Conservation (phyloP, 2,329 filamentous ascomycete genomes). For the Calonectria leucothoes region DNA sequence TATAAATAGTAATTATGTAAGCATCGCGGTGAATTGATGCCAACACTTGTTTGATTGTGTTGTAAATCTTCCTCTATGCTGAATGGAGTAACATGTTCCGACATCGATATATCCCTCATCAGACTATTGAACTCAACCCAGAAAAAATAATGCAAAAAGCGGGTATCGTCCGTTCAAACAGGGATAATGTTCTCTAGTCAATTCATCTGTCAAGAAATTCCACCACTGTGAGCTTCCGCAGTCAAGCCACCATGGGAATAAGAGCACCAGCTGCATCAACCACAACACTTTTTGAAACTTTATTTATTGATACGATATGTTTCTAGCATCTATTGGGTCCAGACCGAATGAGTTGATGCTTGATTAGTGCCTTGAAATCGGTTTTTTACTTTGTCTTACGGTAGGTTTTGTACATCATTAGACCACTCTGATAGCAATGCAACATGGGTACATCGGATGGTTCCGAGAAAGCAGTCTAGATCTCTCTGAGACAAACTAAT, state of each 20-base stretch:
- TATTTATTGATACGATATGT: neutral
- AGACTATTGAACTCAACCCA: conserved; percentile 5
- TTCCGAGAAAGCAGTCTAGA: too few species aligned
- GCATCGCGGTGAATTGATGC: neutral
- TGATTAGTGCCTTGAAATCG: neutral
- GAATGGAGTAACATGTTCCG: neutral
- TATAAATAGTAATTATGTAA: neutral
- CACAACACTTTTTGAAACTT: neutral
- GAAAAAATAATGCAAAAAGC: neutral
- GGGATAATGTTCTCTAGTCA: neutral
- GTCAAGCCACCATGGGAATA: neutral
- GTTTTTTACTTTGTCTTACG: neutral
- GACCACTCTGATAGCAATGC: too few species aligned
- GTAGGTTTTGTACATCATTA: too few species aligned
- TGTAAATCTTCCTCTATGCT: neutral
- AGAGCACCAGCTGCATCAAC: neutral
- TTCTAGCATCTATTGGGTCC: too few species aligned
- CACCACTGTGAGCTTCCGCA: too few species aligned
- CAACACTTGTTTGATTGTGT: neutral
- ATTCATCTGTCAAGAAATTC: neutral
- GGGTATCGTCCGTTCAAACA: neutral
- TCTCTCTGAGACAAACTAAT: too few species aligned
- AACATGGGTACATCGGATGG: too few species aligned
- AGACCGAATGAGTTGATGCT: neutral
- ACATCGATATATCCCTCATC: neutral